These are phyloP conservation scores for Diaporthe citrichinensis DNA, from an alignment of 2,329 filamentous ascomycete species.

Conservation along the genomic window DNA sequence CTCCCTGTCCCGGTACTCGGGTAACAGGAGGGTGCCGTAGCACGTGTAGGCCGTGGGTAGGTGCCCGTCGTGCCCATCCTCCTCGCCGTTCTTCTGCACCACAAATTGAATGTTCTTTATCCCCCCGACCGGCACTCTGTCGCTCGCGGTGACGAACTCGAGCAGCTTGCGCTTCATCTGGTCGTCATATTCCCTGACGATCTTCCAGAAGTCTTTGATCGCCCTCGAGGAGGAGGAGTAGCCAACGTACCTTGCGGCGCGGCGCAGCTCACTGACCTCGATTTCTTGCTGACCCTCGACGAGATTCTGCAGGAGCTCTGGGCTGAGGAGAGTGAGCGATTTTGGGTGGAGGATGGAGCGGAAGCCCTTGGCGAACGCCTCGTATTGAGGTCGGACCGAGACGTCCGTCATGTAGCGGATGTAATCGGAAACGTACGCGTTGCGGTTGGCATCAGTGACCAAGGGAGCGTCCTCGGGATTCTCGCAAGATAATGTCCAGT, in stretches of 20 bases:
- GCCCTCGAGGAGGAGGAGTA: conserved; percentile 79
- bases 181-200: conserved; percentile 78
- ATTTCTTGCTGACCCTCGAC: conserved; percentile 89
- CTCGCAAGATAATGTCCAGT: conserved; percentile 48
- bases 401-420: conserved; percentile 85
- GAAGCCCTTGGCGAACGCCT: conserved; percentile 87
- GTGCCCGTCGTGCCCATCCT: conserved; percentile 65
- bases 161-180: conserved; percentile 82
- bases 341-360: conserved; percentile 78
- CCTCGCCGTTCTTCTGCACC: conserved; percentile 82
- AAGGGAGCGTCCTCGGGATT: conserved; percentile 72
- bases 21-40: conserved; percentile 89
- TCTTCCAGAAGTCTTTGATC: conserved; percentile 86
- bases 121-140: conserved; percentile 90
- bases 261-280: conserved; percentile 80
- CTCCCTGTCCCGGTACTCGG: conserved; percentile 81
- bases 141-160: conserved; percentile 95
- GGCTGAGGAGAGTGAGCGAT: conserved; percentile 79
- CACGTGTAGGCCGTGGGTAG: conserved; percentile 93
- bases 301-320: conserved; percentile 79
- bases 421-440: conserved; percentile 86
- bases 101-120: conserved; percentile 86
- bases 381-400: conserved; percentile 82
- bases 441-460: conserved; percentile 86
- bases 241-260: conserved; percentile 83